Evolutionary conservation across 768 basidiomycete genomes (phyloP), one percentile per base, ranked within the genome.

Genomic region (Pleurotus citrinopileatus): DNA sequence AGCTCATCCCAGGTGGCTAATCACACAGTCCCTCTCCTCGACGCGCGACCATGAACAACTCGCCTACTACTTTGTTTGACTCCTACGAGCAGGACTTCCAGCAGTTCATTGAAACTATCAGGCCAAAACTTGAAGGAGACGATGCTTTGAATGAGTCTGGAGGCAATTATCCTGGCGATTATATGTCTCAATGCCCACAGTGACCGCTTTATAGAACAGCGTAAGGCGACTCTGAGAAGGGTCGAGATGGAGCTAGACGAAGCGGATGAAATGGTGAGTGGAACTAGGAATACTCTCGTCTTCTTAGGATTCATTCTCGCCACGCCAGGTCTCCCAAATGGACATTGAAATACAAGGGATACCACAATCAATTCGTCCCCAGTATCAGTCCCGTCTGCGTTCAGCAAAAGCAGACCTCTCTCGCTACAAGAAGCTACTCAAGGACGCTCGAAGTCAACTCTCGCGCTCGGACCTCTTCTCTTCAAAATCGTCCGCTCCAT

Each of bases 171-270:
- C 13, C 36, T n/a, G n/a, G n/a, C n/a, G n/a, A n/a, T n/a, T n/a
- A n/a, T n/a, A n/a, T n/a, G n/a, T n/a, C 43, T 44, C 12, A 12
- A 23, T 7, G n/a, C 20, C 19, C 28, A 51, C 34, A 7, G 19
- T 37, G 48, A 37, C 19, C 20, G 3, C 6, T 20, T 15, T 34
- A 17, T 19, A 51, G 48, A 51, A 19, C 84, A 90, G 59, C 82
- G 87, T 45, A 93, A 91, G 69, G 78, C 90, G 0, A 75, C 87
- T 3, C 70, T 98, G 57, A 76, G 94, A 61, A 78, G 91, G 57
- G 89, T 91, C 20, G 91, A 95, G 66, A 92, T 94, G 82, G 96
- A 98, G 66, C 74, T 99, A 3, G 97, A 99, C 67, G 97, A 99
- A 70, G 96, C 95, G 0, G 95, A 97, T 61, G 97, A 98, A 77